Evolutionary conservation across 768 basidiomycete genomes (phyloP).

Genomic region (Nidularia sp.): DNA sequence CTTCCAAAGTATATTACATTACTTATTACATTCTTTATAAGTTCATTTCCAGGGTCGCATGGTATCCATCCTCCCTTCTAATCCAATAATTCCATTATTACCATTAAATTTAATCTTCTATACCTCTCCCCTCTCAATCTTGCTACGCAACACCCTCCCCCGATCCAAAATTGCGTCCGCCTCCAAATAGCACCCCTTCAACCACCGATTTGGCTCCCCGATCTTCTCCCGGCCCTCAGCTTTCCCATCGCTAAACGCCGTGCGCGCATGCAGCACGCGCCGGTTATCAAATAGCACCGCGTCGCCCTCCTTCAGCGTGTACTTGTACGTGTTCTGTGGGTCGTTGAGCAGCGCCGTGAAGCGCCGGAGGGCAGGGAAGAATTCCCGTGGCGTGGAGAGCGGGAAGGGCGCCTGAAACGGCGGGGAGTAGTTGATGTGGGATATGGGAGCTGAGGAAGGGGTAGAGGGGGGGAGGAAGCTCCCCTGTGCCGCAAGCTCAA

Average conservation of each 20-base stretch:
- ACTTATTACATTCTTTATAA: no score
- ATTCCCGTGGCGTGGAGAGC: conserved; percentile 43
- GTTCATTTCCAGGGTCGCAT: no score
- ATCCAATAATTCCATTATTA: neutral
- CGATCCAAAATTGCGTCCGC: conserved; percentile 62
- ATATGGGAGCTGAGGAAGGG: conserved; percentile 28
- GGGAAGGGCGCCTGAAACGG: conserved; percentile 88
- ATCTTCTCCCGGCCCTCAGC: conserved; percentile 26
- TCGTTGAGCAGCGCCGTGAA: conserved; percentile 62
- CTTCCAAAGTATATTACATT: neutral
- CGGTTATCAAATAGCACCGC: conserved; percentile 91
- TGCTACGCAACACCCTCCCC: conserved; percentile 45
- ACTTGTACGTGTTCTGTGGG: conserved; percentile 46
- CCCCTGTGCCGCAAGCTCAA: conserved; percentile 46
- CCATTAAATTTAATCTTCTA: neutral
- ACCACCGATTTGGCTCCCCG: conserved; percentile 69
- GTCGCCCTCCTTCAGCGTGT: conserved; percentile 78
- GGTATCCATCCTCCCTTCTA: neutral
- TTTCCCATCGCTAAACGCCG: conserved; percentile 53
- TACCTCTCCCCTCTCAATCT: conserved; percentile 10
- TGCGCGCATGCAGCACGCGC: conserved; percentile 82
- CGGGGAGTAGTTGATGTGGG: conserved; percentile 86
- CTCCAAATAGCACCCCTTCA: conserved; percentile 85
- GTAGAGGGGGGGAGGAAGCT: conserved; percentile 6
- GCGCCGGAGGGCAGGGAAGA: conserved; percentile 57